phyloP scores from a whole-genome alignment of 2,329 filamentous ascomycete species.

The Penicillium sp. region DNA sequence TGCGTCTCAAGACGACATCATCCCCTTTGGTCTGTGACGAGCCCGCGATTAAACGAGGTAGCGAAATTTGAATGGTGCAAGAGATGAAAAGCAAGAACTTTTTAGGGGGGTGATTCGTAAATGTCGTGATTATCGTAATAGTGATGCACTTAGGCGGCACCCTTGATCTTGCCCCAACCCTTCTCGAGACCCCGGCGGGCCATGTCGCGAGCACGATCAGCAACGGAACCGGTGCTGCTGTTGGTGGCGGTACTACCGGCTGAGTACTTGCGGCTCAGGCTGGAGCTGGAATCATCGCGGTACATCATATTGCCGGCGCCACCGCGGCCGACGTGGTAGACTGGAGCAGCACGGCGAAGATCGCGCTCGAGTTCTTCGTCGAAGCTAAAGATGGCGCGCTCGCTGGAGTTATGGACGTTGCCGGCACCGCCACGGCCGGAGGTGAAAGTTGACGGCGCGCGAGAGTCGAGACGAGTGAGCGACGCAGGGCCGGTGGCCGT shows the following conservation, averaged over 20 bases:
- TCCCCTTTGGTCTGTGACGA: background rate
- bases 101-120: constrained; percentile 23
- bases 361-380: constrained; percentile 64
- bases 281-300: constrained; percentile 26
- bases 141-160: constrained; percentile 28
- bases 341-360: constrained; percentile 55
- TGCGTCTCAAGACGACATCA: background rate
- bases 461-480: constrained; percentile 49
- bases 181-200: constrained; percentile 37
- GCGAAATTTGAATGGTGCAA: background rate
- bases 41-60: constrained; percentile 12
- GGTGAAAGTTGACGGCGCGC: constrained; percentile 39
- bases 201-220: constrained; percentile 35
- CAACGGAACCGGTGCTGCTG: constrained; percentile 36
- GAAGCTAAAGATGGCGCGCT: constrained; percentile 64
- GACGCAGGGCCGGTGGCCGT: constrained; percentile 49
- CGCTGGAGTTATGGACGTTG: constrained; percentile 52
- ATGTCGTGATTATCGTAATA: constrained; percentile 18
- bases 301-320: constrained; percentile 56
- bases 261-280: constrained; percentile 38
- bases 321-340: constrained; percentile 63
- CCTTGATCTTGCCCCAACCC: constrained; percentile 42
- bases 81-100: constrained; percentile 21
- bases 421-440: constrained; percentile 56
- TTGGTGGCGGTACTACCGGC: constrained; percentile 35